These are phyloP conservation scores for Trapa incisa DNA, from an alignment of 345 rosid genomes.

Conservation along the genomic window DNA sequence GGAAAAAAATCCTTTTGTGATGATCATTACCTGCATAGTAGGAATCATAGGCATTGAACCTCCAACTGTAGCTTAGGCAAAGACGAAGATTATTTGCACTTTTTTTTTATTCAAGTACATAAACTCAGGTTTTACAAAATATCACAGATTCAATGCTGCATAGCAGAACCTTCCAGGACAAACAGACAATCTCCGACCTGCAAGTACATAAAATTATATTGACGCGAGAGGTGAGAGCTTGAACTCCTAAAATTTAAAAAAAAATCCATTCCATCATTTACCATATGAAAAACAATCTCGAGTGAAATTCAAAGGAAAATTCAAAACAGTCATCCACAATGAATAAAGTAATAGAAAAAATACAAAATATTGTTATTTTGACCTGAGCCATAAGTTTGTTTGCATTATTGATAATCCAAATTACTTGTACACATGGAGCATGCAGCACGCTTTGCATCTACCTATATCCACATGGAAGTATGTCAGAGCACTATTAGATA, in stretches of 20 bases:
- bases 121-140: background rate
- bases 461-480: background rate
- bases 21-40: constrained; percentile 13
- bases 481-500: background rate
- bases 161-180: background rate
- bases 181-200: background rate
- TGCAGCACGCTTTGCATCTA: no score
- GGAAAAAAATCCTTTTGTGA: constrained; percentile 7
- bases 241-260: background rate
- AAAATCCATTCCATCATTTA: background rate
- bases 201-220: background rate
- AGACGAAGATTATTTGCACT: background rate
- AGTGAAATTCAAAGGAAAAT: no score
- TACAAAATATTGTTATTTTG: background rate
- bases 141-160: background rate
- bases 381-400: no score
- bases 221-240: background rate
- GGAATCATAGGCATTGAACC: constrained; percentile 13
- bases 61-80: constrained; percentile 12
- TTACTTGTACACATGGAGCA: background rate
- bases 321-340: background rate
- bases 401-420: no score
- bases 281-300: no score
- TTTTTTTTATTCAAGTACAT: background rate
- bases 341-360: background rate